Base-by-base conservation (phyloP, 441 rosid species). In the Francoa sonchifolia region DNA sequence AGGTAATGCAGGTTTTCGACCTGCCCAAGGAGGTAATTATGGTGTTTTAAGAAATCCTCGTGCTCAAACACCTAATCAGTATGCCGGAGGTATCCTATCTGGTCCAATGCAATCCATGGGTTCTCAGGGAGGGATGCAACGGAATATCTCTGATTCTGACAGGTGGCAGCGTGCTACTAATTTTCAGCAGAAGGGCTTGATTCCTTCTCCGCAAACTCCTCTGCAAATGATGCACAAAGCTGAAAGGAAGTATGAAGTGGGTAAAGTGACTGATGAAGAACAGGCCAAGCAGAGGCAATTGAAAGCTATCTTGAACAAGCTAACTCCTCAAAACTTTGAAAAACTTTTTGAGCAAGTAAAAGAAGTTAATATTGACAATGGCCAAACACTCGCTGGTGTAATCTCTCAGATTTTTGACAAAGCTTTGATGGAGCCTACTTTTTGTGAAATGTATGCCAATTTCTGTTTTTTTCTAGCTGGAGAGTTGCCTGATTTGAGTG, bases 401-500 rank as follows among this genome's bases (percentile, higher is more conserved):
- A 81, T 92, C 54, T 75, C 88, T 8, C 97, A 92, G 70, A 92
- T 90, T 50, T 92, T 87, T 68, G 95, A 87, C 63, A 83, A 83
- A 72, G 99, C 99, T 56, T 69, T 83, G 31, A 85, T 71, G 89
- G 97, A 87, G 72, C 99, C 99, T 37, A 87, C 97, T 33, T 92
- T 92, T 55, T 77, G 94, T 71, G 97, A 92, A 62, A 92, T 92
- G 99, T 92, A 81, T 72, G 95, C 93, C 6, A 61, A 81, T 58
- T 84, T 87, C 59, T 92, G 99, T 62, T 6, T 10, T 23, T 69
- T 63, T 60, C 81, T 87, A 33, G 84, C 94, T 21, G 68, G 65
- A 38, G 81, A 66, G 28, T 65, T 92, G 47, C 95, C 92, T 33
- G 93, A 75, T 56, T 68, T 90, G 13, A 59, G 41, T 50, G 77